A percentile compares a stretch with the other conserved stretches of the same genome.
Evolutionary conservation across 2,329 filamentous ascomycete species (phyloP).

Genomic region (Phoma sp.): DNA sequence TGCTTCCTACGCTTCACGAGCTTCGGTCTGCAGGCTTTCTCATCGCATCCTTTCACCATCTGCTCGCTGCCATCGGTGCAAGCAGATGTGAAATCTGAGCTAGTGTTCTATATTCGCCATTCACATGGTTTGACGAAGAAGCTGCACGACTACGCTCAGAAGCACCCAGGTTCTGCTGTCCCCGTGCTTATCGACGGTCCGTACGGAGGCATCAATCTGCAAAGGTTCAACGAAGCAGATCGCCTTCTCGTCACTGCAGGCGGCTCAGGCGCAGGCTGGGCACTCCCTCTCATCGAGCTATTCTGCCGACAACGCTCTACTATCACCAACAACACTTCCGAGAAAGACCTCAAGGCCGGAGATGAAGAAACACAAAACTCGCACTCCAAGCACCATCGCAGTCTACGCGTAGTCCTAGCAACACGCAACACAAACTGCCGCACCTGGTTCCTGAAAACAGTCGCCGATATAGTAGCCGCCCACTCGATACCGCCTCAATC

Average conservation of each 20-base stretch:
- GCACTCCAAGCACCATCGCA: background rate
- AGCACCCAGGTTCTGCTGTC: conserved; percentile 37
- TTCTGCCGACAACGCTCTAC: conserved; percentile 11
- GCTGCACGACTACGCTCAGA: conserved; percentile 37
- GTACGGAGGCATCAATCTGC: conserved; percentile 60
- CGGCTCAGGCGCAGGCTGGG: conserved; percentile 64
- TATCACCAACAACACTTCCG: too few relatives aligned
- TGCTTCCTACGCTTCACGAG: conserved; percentile 62
- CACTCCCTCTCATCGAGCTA: conserved; percentile 57
- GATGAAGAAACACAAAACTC: background rate
- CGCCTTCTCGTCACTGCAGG: conserved; percentile 60
- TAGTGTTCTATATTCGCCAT: conserved; percentile 63
- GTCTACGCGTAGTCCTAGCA: background rate
- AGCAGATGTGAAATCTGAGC: conserved; percentile 32
- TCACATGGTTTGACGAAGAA: conserved; percentile 59
- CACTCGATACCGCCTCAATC: background rate
- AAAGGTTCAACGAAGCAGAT: conserved; percentile 44
- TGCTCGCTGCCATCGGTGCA: conserved; percentile 54
- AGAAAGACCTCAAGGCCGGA: background rate
- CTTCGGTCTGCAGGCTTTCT: conserved; percentile 52
- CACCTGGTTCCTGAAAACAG: background rate
- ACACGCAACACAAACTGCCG: conserved; percentile 1
- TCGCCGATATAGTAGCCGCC: background rate
- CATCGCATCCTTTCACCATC: conserved; percentile 64
- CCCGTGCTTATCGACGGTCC: conserved; percentile 65